These are phyloP conservation scores for Candida palmyrensis DNA, from an alignment of 805 yeast species.

Conservation along the genomic window DNA sequence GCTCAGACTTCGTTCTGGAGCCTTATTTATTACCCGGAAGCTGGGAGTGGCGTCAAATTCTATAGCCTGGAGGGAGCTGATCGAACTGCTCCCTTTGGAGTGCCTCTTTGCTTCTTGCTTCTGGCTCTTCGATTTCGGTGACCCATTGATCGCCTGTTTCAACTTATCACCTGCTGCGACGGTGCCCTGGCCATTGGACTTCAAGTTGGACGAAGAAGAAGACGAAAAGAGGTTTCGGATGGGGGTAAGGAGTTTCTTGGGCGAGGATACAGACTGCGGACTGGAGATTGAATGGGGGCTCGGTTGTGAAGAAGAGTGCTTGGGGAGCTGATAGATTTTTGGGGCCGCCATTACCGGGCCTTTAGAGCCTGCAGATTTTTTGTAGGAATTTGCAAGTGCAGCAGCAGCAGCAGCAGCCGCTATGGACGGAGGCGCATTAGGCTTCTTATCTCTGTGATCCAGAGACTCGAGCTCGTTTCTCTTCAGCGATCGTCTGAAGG, in stretches of 20 bases:
- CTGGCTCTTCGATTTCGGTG: neutral
- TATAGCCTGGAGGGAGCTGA: conserved; percentile 3
- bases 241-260: conserved; percentile 34
- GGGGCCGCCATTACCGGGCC: too few relatives aligned
- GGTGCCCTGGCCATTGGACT: conserved; percentile 3
- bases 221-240: conserved; percentile 27
- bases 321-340: too few relatives aligned
- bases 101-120: too few relatives aligned
- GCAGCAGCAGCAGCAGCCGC: too few relatives aligned
- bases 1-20: too few relatives aligned
- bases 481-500: conserved; percentile 3
- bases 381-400: too few relatives aligned
- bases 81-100: conserved; percentile 2
- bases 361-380: too few relatives aligned
- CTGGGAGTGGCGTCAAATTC: conserved; percentile 1
- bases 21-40: too few relatives aligned
- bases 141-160: conserved; percentile 5
- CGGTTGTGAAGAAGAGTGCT: too few relatives aligned
- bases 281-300: too few relatives aligned
- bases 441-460: too few relatives aligned
- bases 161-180: conserved; percentile 6
- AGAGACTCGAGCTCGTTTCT: neutral
- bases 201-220: conserved; percentile 11
- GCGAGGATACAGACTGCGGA: conserved; percentile 20
- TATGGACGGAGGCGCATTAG: too few relatives aligned